These are phyloP conservation scores for Cadophora gregata DNA, from an alignment of 2,329 filamentous ascomycete genomes.

Conservation along the genomic window DNA sequence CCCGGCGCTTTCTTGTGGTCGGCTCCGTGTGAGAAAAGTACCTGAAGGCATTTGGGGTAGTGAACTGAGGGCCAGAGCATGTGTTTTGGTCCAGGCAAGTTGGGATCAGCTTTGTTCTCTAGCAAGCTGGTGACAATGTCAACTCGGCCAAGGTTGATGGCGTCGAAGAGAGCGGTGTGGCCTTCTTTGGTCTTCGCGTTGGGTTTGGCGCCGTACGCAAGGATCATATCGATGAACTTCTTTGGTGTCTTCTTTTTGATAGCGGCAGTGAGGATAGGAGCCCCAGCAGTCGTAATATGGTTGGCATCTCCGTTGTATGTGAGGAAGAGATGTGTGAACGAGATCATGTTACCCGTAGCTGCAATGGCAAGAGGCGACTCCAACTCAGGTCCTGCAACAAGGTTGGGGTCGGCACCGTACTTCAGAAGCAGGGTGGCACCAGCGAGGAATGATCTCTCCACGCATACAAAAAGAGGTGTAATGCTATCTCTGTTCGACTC, in stretches of 20 bases:
- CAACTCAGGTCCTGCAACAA: slow-evolving; percentile 54
- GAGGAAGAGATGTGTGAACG: slow-evolving; percentile 64
- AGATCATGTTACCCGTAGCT: slow-evolving; percentile 57
- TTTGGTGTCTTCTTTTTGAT: slow-evolving; percentile 64
- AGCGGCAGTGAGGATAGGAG: slow-evolving; percentile 63
- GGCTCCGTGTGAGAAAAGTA: slow-evolving; percentile 64
- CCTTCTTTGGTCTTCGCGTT: slow-evolving; percentile 66
- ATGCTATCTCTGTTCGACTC: slow-evolving; percentile 53
- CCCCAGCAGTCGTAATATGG: slow-evolving; percentile 58
- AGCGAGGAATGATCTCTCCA: slow-evolving; percentile 59
- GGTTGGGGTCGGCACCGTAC: slow-evolving; percentile 66
- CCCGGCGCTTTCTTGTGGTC: slow-evolving; percentile 65
- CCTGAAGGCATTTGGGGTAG: slow-evolving; percentile 61
- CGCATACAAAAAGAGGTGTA: slow-evolving; percentile 58
- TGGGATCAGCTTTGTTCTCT: slow-evolving; percentile 68
- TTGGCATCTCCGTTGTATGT: slow-evolving; percentile 66
- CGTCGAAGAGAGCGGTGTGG: slow-evolving; percentile 67
- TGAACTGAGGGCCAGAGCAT: slow-evolving; percentile 70
- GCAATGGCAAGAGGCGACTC: slow-evolving; percentile 62
- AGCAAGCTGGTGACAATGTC: slow-evolving; percentile 61
- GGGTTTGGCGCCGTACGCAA: slow-evolving; percentile 64
- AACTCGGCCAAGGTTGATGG: slow-evolving; percentile 60
- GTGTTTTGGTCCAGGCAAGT: slow-evolving; percentile 72
- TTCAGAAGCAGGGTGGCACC: slow-evolving; percentile 66
- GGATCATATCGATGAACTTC: slow-evolving; percentile 62